phyloP scores from a whole-genome alignment of 2,329 filamentous ascomycete species.

The Colletotrichum gigasporum region DNA sequence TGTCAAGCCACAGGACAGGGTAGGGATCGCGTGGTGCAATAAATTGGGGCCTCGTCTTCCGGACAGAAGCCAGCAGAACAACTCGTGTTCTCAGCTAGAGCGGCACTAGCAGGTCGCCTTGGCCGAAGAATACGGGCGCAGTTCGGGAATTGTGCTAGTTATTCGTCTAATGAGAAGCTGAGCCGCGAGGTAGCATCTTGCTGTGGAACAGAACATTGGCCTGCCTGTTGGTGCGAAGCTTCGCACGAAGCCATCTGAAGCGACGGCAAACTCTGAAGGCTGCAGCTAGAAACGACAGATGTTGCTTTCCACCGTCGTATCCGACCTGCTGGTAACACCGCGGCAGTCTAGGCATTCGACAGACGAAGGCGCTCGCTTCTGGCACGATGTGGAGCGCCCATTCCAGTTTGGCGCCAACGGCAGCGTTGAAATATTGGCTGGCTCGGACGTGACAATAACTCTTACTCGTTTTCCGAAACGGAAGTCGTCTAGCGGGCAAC shows the following conservation, averaged over 20 bases:
- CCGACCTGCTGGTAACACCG: background rate
- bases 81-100: background rate
- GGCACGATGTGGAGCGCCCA: background rate
- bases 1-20: slow-evolving; percentile 15
- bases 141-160: too few relatives aligned
- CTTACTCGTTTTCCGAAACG: background rate
- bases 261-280: background rate
- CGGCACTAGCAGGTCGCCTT: background rate
- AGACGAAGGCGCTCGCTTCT: background rate
- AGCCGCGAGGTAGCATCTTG: background rate
- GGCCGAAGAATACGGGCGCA: background rate
- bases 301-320: background rate
- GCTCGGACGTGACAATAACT: background rate
- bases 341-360: background rate
- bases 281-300: background rate
- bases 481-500: background rate
- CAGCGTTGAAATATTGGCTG: background rate
- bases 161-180: too few relatives aligned
- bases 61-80: background rate
- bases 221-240: background rate
- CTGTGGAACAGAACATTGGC: background rate
- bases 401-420: background rate
- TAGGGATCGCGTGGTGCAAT: background rate
- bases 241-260: background rate
- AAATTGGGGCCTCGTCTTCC: background rate